A percentile compares a stretch with the other conserved stretches of the same genome.
Conservation (phyloP, 306 rosid species). For the Medicago lupulina region DNA sequence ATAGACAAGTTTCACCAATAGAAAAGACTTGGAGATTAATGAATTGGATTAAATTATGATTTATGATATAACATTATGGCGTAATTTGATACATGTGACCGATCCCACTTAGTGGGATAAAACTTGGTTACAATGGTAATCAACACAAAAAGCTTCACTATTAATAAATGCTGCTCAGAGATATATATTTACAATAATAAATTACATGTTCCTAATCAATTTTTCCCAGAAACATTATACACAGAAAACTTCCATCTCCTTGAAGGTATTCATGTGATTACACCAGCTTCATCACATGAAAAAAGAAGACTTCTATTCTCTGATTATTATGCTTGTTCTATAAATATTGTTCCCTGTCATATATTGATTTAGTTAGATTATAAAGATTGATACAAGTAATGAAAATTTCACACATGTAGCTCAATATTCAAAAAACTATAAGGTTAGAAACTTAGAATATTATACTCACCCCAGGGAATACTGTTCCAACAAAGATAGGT, state of each 20-base stretch:
- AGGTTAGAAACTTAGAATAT: not conserved
- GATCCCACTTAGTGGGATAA: too few relatives aligned
- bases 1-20: too few relatives aligned
- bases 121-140: too few relatives aligned
- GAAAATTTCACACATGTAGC: not conserved
- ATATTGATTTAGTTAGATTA: slow-evolving; percentile 11
- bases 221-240: not conserved
- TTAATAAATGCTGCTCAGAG: not conserved
- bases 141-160: not conserved
- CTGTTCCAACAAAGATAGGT: slow-evolving; percentile 25
- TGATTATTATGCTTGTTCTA: slow-evolving; percentile 11
- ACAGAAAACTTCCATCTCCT: not conserved
- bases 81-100: too few relatives aligned
- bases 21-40: too few relatives aligned
- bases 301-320: not conserved
- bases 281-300: not conserved
- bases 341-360: slow-evolving; percentile 29
- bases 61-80: too few relatives aligned
- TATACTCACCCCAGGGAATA: slow-evolving; percentile 40
- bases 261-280: not conserved
- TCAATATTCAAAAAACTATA: slow-evolving; percentile 1
- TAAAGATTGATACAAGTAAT: not conserved
- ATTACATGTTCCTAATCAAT: not conserved
- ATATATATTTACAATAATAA: not conserved
- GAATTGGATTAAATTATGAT: too few relatives aligned